Percentiles rank a stretch among this genome's conserved stretches.
These are phyloP conservation scores for Lyophyllum decastes DNA, from an alignment of 768 basidiomycete species.

Conservation along the genomic window DNA sequence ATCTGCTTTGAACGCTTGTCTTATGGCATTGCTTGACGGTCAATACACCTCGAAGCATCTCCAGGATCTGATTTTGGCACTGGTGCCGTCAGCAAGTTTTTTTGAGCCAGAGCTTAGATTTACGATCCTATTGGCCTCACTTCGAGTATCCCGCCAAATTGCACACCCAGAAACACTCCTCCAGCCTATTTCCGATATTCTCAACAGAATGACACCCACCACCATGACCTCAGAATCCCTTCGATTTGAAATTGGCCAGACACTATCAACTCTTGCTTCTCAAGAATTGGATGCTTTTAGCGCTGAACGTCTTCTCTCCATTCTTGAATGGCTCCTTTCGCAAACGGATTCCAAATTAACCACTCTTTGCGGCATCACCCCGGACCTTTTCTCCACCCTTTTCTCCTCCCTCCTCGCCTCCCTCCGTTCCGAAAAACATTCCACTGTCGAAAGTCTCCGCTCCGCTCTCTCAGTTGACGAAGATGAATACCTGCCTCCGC, in stretches of 20 bases:
- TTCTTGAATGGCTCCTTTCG: constrained; percentile 58
- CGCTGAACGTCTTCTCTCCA: constrained; percentile 39
- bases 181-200: constrained; percentile 23
- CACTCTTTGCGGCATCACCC: constrained; percentile 51
- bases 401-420: constrained; percentile 35
- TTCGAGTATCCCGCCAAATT: constrained; percentile 30
- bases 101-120: constrained; percentile 33
- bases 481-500: constrained; percentile 33
- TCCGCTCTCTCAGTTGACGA: constrained; percentile 39
- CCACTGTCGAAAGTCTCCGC: constrained; percentile 23
- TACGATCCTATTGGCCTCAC: constrained; percentile 30
- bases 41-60: constrained; percentile 48
- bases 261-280: constrained; percentile 30
- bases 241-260: constrained; percentile 35
- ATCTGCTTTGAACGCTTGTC: constrained; percentile 36
- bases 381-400: constrained; percentile 46
- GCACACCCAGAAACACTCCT: constrained; percentile 8
- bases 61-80: constrained; percentile 35
- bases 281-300: constrained; percentile 34
- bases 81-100: constrained; percentile 24
- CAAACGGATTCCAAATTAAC: constrained; percentile 43
- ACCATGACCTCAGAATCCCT: constrained; percentile 28
- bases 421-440: constrained; percentile 25
- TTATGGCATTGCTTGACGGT: constrained; percentile 49
- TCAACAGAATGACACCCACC: constrained; percentile 22